Percentiles rank a stretch among this genome's conserved stretches.
These are phyloP conservation scores for Picocystis sp. DNA, from an alignment of 163 green algal species.

Conservation along the genomic window DNA sequence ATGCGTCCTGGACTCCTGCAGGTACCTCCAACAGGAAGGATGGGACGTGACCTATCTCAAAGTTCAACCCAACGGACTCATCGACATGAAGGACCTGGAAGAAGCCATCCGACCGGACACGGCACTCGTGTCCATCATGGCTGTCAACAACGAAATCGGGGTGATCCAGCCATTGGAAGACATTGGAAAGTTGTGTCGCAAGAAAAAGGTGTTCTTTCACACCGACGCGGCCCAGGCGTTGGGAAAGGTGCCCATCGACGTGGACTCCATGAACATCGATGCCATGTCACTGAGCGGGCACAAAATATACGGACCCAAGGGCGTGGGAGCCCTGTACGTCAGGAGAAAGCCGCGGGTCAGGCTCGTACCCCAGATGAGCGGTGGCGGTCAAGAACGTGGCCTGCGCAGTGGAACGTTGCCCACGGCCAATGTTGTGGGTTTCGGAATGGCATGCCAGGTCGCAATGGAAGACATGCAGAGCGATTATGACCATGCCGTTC, in stretches of 20 bases:
- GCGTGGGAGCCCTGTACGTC: slow-evolving; percentile 86
- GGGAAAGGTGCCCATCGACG: slow-evolving; percentile 87
- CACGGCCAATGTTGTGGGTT: slow-evolving; percentile 66
- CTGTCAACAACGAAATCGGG: slow-evolving; percentile 98
- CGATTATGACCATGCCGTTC: slow-evolving; percentile 51
- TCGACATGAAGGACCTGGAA: slow-evolving; percentile 65
- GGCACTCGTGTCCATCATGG: slow-evolving; percentile 82
- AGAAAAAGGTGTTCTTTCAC: slow-evolving; percentile 86
- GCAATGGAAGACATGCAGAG: slow-evolving; percentile 43
- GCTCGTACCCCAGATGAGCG: slow-evolving; percentile 81
- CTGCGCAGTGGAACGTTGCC: slow-evolving; percentile 81
- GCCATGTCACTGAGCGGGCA: slow-evolving; percentile 91
- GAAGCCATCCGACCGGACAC: slow-evolving; percentile 72
- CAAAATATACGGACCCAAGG: slow-evolving; percentile 98
- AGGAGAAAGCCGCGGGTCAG: slow-evolving; percentile 77
- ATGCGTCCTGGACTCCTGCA: slow-evolving; percentile 92
- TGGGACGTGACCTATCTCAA: slow-evolving; percentile 91
- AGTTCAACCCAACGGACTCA: slow-evolving; percentile 65
- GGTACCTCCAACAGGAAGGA: slow-evolving; percentile 76
- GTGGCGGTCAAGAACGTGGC: slow-evolving; percentile 80
- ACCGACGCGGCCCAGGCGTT: slow-evolving; percentile 90
- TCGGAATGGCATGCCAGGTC: slow-evolving; percentile 74
- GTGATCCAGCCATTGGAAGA: slow-evolving; percentile 76
- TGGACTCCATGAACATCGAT: slow-evolving; percentile 79
- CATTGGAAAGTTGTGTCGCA: slow-evolving; percentile 73